Base-by-base conservation (phyloP, 2,329 filamentous ascomycete genomes). In the Calonectria henricotiae region DNA sequence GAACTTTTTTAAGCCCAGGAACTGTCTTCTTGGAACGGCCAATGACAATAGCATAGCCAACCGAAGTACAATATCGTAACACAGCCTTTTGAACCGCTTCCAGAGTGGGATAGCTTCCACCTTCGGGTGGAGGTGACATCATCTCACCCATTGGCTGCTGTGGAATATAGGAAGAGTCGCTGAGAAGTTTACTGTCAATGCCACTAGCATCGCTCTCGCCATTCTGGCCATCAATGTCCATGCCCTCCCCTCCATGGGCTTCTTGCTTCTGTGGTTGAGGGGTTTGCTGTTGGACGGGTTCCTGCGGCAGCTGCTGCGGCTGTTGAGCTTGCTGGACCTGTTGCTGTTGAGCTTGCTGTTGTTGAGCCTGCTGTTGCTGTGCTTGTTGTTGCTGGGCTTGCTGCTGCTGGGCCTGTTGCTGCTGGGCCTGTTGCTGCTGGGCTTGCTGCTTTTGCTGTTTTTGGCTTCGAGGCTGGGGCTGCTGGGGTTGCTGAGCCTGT, bases 1-100 rank as follows among this genome's bases (percentile, higher is more conserved):
- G 83, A 15, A 92, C 90, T 80, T 92, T 92, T 78, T 92, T 92
- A 71, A 92, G 76, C 1, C 90, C 90, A 7, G 90, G 88, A 1
- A 92, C 90, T 1, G 89, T 91, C 82, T 92, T 92, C 79, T 92
- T 92, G 0, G 90, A 92, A 41, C 90, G 85, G 2, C 90, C 90
- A 78, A 92, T 92, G 70, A 92, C 90, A 62, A 92, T 90, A 8
- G 90, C 90, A 79, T 92, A 92, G 55, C 90, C 90, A 49, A 92
- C 90, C 17, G 89, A 90, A 0, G 90, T 90, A 76, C 90, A 91
- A 77, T 92, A 91, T n/a, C 86, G 83, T 68, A 92, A 82, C 20
- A 91, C 90, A 35, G 88, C 88, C 77, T 90, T 89, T 76, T 92
- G 90, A 9, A 92, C 87, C 8, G 89, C 89, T 71, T 92, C 90